phyloP scores from a whole-genome alignment of 78 protist species.

The Trichosphaerium sp. region DNA sequence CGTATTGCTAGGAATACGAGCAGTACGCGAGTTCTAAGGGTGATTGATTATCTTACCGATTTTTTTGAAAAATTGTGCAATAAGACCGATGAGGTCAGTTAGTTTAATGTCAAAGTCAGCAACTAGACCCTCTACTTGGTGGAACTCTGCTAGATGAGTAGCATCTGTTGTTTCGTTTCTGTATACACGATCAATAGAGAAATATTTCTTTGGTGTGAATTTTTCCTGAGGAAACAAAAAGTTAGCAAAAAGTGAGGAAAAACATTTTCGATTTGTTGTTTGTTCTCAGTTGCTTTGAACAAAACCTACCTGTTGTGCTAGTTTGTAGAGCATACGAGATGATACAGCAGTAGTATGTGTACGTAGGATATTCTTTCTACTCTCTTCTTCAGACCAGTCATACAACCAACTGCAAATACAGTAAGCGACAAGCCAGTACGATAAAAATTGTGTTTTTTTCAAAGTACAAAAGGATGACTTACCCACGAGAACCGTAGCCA shows the following conservation, averaged over 20 bases:
- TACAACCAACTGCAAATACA: constrained; percentile 47
- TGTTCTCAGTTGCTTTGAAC: neutral
- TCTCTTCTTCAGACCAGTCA: constrained; percentile 87
- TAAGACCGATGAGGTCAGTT: constrained; percentile 83
- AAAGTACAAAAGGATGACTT: neutral
- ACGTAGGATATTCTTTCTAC: constrained; percentile 84
- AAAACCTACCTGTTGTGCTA: constrained; percentile 35
- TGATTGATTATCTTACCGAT: constrained; percentile 19
- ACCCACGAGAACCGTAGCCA: constrained; percentile 77
- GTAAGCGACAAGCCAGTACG: too few species aligned
- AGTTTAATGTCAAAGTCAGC: constrained; percentile 82
- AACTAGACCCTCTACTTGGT: constrained; percentile 96
- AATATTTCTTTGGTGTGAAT: constrained; percentile 79
- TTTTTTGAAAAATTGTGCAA: constrained; percentile 79
- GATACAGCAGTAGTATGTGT: constrained; percentile 99
- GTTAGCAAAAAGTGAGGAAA: too few species aligned
- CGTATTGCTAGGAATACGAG: too few species aligned
- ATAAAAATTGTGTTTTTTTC: neutral
- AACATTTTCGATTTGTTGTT: neutral
- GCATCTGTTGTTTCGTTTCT: constrained; percentile 98
- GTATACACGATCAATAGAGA: constrained; percentile 98
- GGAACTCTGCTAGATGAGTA: constrained; percentile 98
- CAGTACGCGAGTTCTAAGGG: neutral
- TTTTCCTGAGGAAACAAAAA: neutral
- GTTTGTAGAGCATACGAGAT: constrained; percentile 80